Evolutionary conservation across 495 filamentous ascomycete genomes (phyloP), one percentile per base, ranked within the genome.

Genomic region (Aspergillus cristatus): DNA sequence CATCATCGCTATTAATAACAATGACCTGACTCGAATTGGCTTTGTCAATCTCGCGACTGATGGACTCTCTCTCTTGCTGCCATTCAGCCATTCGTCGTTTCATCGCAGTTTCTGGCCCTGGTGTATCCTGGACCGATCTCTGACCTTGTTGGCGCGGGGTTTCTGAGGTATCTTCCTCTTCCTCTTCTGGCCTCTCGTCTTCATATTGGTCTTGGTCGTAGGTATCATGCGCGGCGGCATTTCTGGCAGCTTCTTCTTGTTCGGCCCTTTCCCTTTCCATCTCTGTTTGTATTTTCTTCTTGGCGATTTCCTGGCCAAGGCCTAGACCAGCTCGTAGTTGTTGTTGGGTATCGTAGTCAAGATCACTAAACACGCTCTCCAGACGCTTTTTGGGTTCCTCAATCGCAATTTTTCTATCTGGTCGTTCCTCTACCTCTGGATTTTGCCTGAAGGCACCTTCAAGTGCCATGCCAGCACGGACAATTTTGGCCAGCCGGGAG

Each of bases 241-340:
- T 31, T 38, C 20, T 24, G 8, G 14, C 14, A 38, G 25, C 42
- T 14, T 37, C 25, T 29, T 36, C 39, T 45, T 36, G 32, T 38
- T 22, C 28, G 17, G 8, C 18, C 8, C 28, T 42, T 35, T 50
- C 18, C 8, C 28, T 42, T 35, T 50, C 37, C 28, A 35, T 16
- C 29, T 55, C 50, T 6, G 38, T 37, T 30, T 48, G 18, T 37
- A 36, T 45, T 32, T 30, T 45, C 12, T 54, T 56, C 42, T 57
- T 62, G 3, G 68, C 69, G 34, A 75, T 51, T 35, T 67, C 58
- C 34, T 76, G 68, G 8, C 70, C 73, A 38, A 76, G 57, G 6
- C 58, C 54, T 35, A 75, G 50, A 22, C 63, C 66, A 20, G 61
- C 64, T 37, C 57, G 58, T 28, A 74, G 44, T 45, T 70, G 59